Base-by-base conservation (phyloP, 176 grass and related monocot genomes). In the Triticum turgidum region DNA sequence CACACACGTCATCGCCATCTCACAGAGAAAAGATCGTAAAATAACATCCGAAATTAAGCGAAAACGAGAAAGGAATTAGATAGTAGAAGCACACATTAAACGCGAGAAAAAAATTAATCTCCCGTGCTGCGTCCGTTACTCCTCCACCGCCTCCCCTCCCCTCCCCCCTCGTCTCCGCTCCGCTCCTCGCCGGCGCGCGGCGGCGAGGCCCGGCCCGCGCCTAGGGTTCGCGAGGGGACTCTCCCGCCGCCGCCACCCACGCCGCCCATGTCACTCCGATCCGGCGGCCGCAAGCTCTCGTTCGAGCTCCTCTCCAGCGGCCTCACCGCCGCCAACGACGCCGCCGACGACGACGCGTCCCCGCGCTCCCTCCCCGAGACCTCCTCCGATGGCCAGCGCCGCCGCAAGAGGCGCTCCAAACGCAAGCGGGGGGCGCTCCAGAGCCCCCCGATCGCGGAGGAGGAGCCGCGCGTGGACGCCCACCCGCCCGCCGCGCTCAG, bases 281-380 rank as follows among this genome's bases (percentile, higher is more conserved):
- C 92, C 33, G 79, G 63, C 56, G 77, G 67, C 32, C 76, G 92
- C 25, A 78, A 89, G 80, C 88, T 96, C 80, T 96, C 97, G 56
- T 99, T 96, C 90, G 94, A 94, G 65, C 80, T 99, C 69, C 97
- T 99, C 80, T 89, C 93, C 73, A 78, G 73, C 35, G 82, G 87
- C 69, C 87, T 76, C 61, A 79, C 87, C 59, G 84, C 70, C 25
- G 90, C 85, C 69, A 83, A 89, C 21, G 21, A 15, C 32, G 86
- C 49, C 79, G 84, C 41, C 37, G 18, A 9, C 6, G 86, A 65
- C 79, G 84, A 65, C 58, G 13, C 9, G 13, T 86, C 80, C 79
- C 88, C 80, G 24, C 75, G 83, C n/a, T 92, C 92, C 8, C 58
- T 86, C 22, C 86, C 68, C 6, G 79, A 90, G 18, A 62, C 77